A percentile compares a stretch with the other conserved stretches of the same genome.
phyloP scores from a whole-genome alignment of 2,329 filamentous ascomycete species.

The Apiospora marii region DNA sequence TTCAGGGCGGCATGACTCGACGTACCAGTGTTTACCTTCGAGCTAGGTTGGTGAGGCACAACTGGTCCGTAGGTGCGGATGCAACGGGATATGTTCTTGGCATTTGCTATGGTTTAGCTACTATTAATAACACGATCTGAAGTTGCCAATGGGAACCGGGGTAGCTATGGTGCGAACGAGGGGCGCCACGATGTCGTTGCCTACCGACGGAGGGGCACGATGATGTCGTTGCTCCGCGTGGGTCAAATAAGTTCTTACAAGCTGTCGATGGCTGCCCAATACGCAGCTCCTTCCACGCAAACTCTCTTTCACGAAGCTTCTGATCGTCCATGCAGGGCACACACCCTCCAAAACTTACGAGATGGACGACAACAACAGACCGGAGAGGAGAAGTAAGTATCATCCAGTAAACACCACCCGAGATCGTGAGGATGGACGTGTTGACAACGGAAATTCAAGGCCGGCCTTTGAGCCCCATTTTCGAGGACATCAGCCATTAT shows the following conservation, averaged over 20 bases:
- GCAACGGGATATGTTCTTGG: background rate
- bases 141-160: background rate
- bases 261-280: background rate
- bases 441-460: conserved; percentile 10
- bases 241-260: background rate
- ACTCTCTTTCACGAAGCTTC: conserved; percentile 12
- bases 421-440: background rate
- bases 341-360: background rate
- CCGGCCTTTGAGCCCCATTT: conserved; percentile 15
- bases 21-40: background rate
- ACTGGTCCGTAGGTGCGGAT: background rate
- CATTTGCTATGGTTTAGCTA: conserved; percentile 9
- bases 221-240: background rate
- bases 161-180: background rate
- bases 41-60: background rate
- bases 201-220: background rate
- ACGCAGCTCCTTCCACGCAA: background rate
- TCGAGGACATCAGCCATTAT: background rate
- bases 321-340: background rate
- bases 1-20: background rate
- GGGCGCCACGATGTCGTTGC: background rate
- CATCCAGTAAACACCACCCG: conserved; percentile 3
- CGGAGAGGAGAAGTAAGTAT: conserved; percentile 16
- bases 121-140: conserved; percentile 1
- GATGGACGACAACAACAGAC: background rate